These are phyloP conservation scores for Chamaenerion angustifolium DNA, from an alignment of 345 rosid genomes.

Conservation along the genomic window DNA sequence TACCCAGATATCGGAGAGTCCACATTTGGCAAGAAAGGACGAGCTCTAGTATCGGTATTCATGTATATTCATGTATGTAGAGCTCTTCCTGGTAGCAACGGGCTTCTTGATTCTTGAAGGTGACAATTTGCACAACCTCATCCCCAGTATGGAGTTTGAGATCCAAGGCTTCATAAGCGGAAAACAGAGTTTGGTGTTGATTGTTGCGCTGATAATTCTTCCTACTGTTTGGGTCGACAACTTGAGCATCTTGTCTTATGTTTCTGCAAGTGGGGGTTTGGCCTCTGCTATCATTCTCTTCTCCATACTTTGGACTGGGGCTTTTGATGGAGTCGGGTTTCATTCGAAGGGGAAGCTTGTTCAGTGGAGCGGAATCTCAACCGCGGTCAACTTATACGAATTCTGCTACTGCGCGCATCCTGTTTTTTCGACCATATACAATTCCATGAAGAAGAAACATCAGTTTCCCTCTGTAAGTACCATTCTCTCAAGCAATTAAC, in stretches of 20 bases:
- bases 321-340: too few species aligned
- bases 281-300: conserved; percentile 60
- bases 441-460: conserved; percentile 60
- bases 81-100: conserved; percentile 70
- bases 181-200: conserved; percentile 41
- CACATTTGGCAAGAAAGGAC: conserved; percentile 70
- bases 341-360: too few species aligned
- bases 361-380: too few species aligned
- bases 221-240: conserved; percentile 87
- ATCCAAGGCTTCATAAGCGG: conserved; percentile 36
- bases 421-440: conserved; percentile 70
- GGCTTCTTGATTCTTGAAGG: conserved; percentile 86
- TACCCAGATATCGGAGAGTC: conserved; percentile 77
- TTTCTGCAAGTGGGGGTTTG: conserved; percentile 80
- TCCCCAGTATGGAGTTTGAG: conserved; percentile 33
- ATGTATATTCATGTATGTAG: conserved; percentile 60
- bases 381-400: too few species aligned
- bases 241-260: conserved; percentile 61
- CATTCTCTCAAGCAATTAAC: too few species aligned
- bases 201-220: conserved; percentile 55
- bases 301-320: conserved; percentile 61
- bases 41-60: conserved; percentile 35
- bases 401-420: conserved; percentile 95
- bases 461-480: conserved; percentile 79
- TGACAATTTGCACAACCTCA: too few species aligned